Evolutionary conservation across 139 green algal genomes (phyloP).

Genomic region (Closterium sp.): DNA sequence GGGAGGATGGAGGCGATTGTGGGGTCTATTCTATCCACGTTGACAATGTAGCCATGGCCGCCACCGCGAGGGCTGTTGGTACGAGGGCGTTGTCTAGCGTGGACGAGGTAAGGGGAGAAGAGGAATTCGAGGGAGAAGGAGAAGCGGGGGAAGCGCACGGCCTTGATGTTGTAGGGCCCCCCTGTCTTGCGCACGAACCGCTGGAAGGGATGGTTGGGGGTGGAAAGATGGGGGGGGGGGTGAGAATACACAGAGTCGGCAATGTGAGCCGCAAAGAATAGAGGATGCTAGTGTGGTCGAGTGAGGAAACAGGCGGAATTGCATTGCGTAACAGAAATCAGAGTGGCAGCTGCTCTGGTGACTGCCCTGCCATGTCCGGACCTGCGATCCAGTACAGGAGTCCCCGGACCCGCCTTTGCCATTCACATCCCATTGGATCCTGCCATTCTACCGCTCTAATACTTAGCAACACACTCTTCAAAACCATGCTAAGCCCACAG

Average conservation of each 20-base stretch:
- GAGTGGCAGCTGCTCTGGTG: neutral
- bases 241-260: neutral
- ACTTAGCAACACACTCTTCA: neutral
- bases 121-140: neutral
- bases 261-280: neutral
- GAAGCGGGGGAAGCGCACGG: neutral
- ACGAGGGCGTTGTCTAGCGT: neutral
- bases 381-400: neutral
- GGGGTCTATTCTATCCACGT: conserved; percentile 3
- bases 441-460: neutral
- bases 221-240: neutral
- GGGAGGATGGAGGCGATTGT: neutral
- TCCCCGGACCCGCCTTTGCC: neutral
- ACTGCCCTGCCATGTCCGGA: neutral
- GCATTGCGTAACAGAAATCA: neutral
- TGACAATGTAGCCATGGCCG: conserved; percentile 1
- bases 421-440: neutral
- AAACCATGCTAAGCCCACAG: neutral
- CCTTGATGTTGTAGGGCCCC: neutral
- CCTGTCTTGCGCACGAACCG: neutral
- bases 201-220: neutral
- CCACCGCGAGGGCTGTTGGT: neutral
- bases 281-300: neutral
- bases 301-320: neutral
- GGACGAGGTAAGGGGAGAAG: neutral